A percentile compares a stretch with the other conserved stretches of the same genome.
These are phyloP conservation scores for Lentinula sp. DNA, from an alignment of 768 basidiomycete genomes.

Conservation along the genomic window DNA sequence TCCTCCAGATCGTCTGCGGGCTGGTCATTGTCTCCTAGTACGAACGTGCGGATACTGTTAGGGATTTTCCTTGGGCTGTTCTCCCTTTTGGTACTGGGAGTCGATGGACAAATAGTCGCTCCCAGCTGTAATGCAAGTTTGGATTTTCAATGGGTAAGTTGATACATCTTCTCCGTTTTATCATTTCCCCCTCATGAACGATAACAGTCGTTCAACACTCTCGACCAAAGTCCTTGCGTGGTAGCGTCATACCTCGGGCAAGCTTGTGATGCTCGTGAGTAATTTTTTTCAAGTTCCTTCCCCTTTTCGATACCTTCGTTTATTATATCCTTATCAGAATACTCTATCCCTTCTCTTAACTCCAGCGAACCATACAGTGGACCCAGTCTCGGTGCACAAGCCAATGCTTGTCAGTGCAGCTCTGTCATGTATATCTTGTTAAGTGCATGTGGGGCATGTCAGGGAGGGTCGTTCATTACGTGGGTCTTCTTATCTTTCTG, in stretches of 20 bases:
- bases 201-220: conserved; percentile 15
- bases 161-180: not conserved
- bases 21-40: not conserved
- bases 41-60: not conserved
- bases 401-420: not conserved
- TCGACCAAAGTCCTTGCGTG: conserved; percentile 21
- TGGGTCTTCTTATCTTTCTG: not conserved
- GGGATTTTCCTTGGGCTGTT: not conserved
- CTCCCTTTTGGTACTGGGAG: not conserved
- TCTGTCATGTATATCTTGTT: not conserved
- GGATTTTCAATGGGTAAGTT: conserved; percentile 7
- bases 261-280: conserved; percentile 13
- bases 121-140: conserved; percentile 1
- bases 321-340: not conserved
- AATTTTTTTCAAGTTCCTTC: too few relatives aligned
- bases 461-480: not conserved
- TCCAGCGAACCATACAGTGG: not conserved
- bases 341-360: not conserved
- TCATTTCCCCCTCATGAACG: not conserved
- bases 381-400: not conserved
- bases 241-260: conserved; percentile 22
- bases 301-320: too few relatives aligned
- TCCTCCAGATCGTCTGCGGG: not conserved
- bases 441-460: conserved; percentile 2
- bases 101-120: not conserved